These are phyloP conservation scores for Apium graveolens DNA, from an alignment of 129 eudicot genomes.

Conservation along the genomic window DNA sequence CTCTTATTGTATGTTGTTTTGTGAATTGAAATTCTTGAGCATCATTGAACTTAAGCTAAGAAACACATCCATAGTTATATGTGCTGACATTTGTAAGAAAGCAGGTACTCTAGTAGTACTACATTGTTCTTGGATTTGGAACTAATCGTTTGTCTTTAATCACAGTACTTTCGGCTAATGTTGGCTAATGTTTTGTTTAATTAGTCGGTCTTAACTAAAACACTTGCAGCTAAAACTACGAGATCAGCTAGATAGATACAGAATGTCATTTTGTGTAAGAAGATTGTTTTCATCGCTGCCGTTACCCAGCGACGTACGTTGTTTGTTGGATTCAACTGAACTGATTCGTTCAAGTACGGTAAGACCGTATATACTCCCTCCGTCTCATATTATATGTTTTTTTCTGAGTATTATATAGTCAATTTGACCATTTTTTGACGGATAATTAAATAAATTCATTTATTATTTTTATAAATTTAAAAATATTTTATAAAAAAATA, in stretches of 20 bases:
- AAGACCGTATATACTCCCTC: no score
- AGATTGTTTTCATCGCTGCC: not conserved
- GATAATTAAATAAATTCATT: no score
- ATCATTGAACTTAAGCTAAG: not conserved
- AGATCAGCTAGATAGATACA: not conserved
- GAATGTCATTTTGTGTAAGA: not conserved
- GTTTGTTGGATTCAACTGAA: not conserved
- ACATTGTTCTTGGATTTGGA: slow-evolving; percentile 3
- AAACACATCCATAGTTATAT: not conserved
- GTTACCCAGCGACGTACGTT: not conserved
- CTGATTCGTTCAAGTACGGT: no score
- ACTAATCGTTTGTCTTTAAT: not conserved
- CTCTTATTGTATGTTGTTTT: not conserved
- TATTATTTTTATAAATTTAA: no score
- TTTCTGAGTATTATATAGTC: no score
- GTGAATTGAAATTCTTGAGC: not conserved
- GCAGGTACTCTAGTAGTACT: not conserved
- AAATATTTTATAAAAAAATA: no score
- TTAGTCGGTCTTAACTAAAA: slow-evolving; percentile 1
- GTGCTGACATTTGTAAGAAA: not conserved
- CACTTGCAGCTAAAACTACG: not conserved
- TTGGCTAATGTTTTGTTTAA: not conserved
- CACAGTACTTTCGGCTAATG: not conserved
- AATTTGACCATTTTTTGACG: no score
- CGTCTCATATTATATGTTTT: no score